Evolutionary conservation across 2,329 filamentous ascomycete species (phyloP).

Genomic region (Leptographium flavum): DNA sequence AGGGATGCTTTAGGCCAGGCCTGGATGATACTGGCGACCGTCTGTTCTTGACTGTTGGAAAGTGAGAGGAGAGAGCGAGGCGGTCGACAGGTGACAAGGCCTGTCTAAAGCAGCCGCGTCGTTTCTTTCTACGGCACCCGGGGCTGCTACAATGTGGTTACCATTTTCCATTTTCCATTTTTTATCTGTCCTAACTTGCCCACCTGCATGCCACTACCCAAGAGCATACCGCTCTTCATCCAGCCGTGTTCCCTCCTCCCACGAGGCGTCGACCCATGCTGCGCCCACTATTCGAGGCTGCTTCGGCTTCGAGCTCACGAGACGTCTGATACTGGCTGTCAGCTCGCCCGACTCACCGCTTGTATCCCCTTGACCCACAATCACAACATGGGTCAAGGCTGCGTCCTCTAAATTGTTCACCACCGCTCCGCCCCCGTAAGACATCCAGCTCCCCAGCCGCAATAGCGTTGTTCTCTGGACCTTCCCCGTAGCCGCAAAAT

Average conservation of each 20-base stretch:
- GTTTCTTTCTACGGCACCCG: too few species aligned
- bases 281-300: conserved; percentile 56
- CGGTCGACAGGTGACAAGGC: too few species aligned
- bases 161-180: too few species aligned
- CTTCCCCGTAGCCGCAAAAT: conserved; percentile 19
- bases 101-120: too few species aligned
- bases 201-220: conserved; percentile 10
- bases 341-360: conserved; percentile 17
- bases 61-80: conserved; percentile 28
- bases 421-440: conserved; percentile 55
- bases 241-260: conserved; percentile 61
- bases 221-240: conserved; percentile 55
- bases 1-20: conserved; percentile 84
- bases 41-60: conserved; percentile 77
- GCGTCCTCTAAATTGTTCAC: conserved; percentile 33
- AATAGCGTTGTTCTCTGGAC: background rate
- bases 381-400: conserved; percentile 57
- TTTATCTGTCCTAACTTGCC: too few species aligned
- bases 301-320: conserved; percentile 27
- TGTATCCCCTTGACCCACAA: conserved; percentile 33
- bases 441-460: conserved; percentile 36
- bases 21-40: conserved; percentile 84
- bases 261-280: conserved; percentile 67
- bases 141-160: background rate
- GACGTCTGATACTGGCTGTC: conserved; percentile 28